Percentiles rank a stretch among this genome's conserved stretches.
Conservation (phyloP, 2,329 filamentous ascomycete species). For the Hymenotorrendiella dingleyae region DNA sequence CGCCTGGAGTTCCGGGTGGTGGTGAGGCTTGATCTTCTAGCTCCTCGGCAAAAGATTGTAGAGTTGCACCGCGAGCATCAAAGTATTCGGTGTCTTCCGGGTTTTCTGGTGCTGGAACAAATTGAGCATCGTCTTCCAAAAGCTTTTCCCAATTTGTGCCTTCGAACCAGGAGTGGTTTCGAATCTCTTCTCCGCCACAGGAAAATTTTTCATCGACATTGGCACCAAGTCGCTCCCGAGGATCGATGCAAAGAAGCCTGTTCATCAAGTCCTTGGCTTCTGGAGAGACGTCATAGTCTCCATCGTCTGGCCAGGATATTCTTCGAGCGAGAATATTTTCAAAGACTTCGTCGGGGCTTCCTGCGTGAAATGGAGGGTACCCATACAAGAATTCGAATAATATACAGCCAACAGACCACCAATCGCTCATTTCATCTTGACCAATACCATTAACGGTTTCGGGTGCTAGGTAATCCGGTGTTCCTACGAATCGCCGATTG, state of each 20-base stretch:
- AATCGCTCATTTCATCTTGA: conserved; percentile 97
- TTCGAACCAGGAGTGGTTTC: conserved; percentile 81
- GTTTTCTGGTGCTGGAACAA: conserved; percentile 86
- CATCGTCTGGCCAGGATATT: conserved; percentile 87
- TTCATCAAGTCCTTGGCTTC: conserved; percentile 96
- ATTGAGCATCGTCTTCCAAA: conserved; percentile 92
- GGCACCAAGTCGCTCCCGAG: conserved; percentile 73
- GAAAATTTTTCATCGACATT: conserved; percentile 78
- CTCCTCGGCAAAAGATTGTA: conserved; percentile 90
- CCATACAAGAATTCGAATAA: conserved; percentile 95
- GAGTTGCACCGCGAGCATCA: conserved; percentile 81
- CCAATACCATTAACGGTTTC: conserved; percentile 94
- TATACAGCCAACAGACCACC: conserved; percentile 99
- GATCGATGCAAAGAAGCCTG: conserved; percentile 79
- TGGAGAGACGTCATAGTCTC: conserved; percentile 70
- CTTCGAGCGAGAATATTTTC: conserved; percentile 88
- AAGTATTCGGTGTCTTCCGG: conserved; percentile 99
- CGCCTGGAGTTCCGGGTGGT: conserved; percentile 59
- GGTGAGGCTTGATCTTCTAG: conserved; percentile 84
- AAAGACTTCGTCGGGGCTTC: conserved; percentile 87
- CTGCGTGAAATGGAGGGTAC: conserved; percentile 86
- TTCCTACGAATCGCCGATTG: conserved; percentile 89
- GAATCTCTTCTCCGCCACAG: conserved; percentile 86
- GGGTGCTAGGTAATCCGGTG: conserved; percentile 91
- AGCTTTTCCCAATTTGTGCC: conserved; percentile 85